Conservation (phyloP, 2,329 filamentous ascomycete species). For the Cytospora mali region DNA sequence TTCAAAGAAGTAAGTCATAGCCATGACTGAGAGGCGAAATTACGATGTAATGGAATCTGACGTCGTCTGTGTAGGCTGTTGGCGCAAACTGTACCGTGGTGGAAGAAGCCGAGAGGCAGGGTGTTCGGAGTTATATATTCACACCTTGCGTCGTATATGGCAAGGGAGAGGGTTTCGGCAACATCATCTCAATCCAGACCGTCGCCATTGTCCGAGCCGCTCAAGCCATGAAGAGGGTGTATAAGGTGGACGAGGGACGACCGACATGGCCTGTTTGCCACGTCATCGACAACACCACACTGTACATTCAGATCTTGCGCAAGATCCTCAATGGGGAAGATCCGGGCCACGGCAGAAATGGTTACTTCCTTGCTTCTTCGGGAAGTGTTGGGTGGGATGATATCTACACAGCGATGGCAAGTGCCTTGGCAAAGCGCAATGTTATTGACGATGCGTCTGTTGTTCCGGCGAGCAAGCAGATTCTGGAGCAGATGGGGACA, state of each 20-base stretch:
- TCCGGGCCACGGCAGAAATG: constrained; percentile 44
- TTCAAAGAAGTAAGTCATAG: constrained; percentile 6
- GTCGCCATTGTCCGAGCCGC: constrained; percentile 51
- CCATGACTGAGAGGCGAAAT: neutral
- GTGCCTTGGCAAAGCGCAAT: constrained; percentile 42
- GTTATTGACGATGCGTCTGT: constrained; percentile 44
- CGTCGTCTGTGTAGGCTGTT: constrained; percentile 41
- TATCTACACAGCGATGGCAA: constrained; percentile 50
- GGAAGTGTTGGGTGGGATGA: constrained; percentile 54
- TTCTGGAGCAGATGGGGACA: constrained; percentile 44
- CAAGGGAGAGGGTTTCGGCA: constrained; percentile 52
- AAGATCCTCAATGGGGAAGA: constrained; percentile 45
- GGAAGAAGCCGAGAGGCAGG: constrained; percentile 44
- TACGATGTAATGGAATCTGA: neutral
- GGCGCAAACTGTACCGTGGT: constrained; percentile 47
- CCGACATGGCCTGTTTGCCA: constrained; percentile 57
- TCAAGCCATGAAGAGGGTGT: constrained; percentile 43
- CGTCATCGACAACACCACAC: constrained; percentile 47
- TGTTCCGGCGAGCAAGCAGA: constrained; percentile 38
- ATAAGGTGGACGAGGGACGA: constrained; percentile 43
- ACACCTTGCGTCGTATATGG: constrained; percentile 56
- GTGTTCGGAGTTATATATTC: constrained; percentile 55
- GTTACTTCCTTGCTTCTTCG: constrained; percentile 53
- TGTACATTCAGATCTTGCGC: constrained; percentile 50
- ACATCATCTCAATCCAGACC: constrained; percentile 54